These are phyloP conservation scores for Jaapia argillacea DNA, from an alignment of 768 basidiomycete genomes.

Conservation along the genomic window DNA sequence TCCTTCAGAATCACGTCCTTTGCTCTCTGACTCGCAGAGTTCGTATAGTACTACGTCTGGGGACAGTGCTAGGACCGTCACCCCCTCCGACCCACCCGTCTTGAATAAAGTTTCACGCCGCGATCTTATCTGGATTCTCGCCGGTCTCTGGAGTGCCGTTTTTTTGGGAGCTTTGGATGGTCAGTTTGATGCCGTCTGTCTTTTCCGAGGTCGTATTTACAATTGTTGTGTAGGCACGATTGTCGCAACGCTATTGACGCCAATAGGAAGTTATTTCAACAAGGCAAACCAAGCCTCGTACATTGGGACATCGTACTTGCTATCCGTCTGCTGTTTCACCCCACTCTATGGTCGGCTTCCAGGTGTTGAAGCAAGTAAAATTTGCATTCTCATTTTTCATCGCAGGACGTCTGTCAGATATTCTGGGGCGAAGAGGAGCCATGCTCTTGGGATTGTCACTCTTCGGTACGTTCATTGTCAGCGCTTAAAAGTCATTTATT, in stretches of 20 bases:
- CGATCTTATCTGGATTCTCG: constrained; percentile 64
- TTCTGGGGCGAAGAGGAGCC: constrained; percentile 76
- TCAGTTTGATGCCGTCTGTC: constrained; percentile 20
- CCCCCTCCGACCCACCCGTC: constrained; percentile 12
- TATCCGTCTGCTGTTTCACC: constrained; percentile 87
- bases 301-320: constrained; percentile 80
- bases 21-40: constrained; percentile 39
- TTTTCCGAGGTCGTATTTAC: neutral
- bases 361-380: constrained; percentile 9
- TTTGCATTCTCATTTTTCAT: constrained; percentile 11
- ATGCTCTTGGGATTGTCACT: constrained; percentile 77
- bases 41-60: constrained; percentile 32
- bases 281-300: constrained; percentile 77
- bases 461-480: constrained; percentile 49
- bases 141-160: constrained; percentile 74
- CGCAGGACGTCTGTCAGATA: constrained; percentile 74
- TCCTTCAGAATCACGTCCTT: constrained; percentile 43
- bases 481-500: constrained; percentile 1
- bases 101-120: constrained; percentile 36
- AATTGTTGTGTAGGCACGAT: constrained; percentile 49
- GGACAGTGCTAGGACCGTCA: neutral
- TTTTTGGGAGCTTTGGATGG: constrained; percentile 83
- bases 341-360: constrained; percentile 64
- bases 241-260: constrained; percentile 76
- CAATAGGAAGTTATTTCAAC: constrained; percentile 79